A percentile compares a stretch with the other conserved stretches of the same genome.
phyloP scores from a whole-genome alignment of 345 rosid genomes.

The Physaria fendleri region DNA sequence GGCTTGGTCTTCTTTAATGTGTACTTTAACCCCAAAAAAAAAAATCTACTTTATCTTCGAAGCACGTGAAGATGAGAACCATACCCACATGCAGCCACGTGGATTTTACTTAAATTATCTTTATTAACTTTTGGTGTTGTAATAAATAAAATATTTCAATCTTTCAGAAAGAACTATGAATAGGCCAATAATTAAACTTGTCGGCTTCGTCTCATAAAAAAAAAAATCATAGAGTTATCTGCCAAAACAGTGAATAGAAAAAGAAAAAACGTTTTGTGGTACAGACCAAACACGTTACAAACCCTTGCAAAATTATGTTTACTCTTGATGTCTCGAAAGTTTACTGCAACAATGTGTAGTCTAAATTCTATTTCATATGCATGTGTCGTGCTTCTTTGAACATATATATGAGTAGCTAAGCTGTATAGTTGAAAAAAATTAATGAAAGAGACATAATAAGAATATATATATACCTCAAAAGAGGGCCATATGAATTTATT shows the following conservation, averaged over 20 bases:
- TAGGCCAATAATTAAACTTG: conserved; percentile 22
- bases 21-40: background rate
- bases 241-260: background rate
- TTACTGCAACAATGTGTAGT: no score
- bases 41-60: background rate
- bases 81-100: conserved; percentile 29
- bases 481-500: conserved; percentile 28
- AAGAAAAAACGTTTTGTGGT: background rate
- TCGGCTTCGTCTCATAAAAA: conserved; percentile 8
- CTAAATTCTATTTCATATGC: conserved; percentile 12
- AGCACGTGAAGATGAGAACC: conserved; percentile 23
- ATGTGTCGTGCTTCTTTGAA: conserved; percentile 18
- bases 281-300: background rate
- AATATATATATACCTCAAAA: background rate
- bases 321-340: no score
- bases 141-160: background rate
- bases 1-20: conserved; percentile 2
- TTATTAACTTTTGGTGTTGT: background rate
- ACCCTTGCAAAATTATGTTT: conserved; percentile 8
- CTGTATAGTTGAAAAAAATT: background rate
- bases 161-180: conserved; percentile 14
- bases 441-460: conserved; percentile 24
- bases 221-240: background rate
- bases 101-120: conserved; percentile 9
- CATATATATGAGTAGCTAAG: conserved; percentile 10